Evolutionary conservation across 1,139 yeast species (phyloP), one percentile per base, ranked within the genome.

Genomic region (Kurtzmaniella natalensis): DNA sequence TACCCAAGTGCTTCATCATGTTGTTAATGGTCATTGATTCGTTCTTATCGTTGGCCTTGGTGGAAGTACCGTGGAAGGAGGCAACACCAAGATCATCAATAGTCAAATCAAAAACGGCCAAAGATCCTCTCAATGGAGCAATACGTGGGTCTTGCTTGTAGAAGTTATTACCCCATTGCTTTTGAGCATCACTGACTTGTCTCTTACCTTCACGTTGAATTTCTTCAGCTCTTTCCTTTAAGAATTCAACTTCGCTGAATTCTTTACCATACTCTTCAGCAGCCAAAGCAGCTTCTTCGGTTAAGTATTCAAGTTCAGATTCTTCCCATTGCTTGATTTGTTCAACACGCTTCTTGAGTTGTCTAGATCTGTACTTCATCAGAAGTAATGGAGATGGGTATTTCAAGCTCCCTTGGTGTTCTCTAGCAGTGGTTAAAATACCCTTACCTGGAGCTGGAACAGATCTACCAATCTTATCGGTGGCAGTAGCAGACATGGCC

Each of bases 391-490:
- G 81, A 45, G 89, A 70, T 53, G 86, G 80, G 72, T 76, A 83
- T 67, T 85, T 84, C 72, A 83, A 73, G 53, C 76, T 76, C 50
- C 89, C 88, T 51, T 81, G 89, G 56, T 82, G 79, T 69, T 92
- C 99, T 59, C 95, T 84, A 39, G 98, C 98, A 53, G 96, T 86
- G 44, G 98, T 92, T 72, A 92, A 77, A 50, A 92, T 83, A 81
- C 99, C 99, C 72, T 89, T 88, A 63, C 99, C 99, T 66, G 99
- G 99, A 58, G 98, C 98, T 48, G 99, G 99, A 50, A 92, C 94
- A 36, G 97, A 89, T 70, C 96, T 84, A 57, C 97, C 96, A 63
- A 89, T 92, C 80, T 89, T 92, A 64, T 92, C 99, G 42, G 95
- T 79, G 37, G 98, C 98, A 54, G 97, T 94, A 34, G 96, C 89